Evolutionary conservation across 2,329 filamentous ascomycete genomes (phyloP), one percentile per base, ranked within the genome.

Genomic region (Alternaria alternata): DNA sequence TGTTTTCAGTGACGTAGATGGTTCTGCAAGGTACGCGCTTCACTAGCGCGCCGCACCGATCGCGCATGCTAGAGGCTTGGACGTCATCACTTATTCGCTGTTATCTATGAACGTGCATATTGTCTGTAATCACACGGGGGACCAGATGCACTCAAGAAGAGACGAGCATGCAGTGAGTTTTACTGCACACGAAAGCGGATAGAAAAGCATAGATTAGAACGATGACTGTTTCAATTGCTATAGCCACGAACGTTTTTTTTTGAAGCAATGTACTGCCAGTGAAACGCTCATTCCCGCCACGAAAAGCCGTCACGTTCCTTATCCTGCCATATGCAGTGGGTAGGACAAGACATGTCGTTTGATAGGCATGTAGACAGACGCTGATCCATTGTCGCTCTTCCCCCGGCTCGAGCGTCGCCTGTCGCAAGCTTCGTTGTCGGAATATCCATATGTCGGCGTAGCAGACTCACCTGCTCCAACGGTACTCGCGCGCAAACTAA

Each of bases 1-100:
- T 42, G 39, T 57, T 41, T 49, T 51, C 44, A 26, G 47, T 60
- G 57, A 60, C 57, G 57, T 60, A 57, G 46, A 46, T 36, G 47
- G n/a, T 51, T 30, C 52, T 32, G 30, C 38, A 30, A 51, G 39
- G 32, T 26, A 51, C 41, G 41, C 57, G 53, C 57, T 60, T 41
- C 39, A 34, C 44, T 55, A 42, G 54, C 52, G 41, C 39, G 57
- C 57, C n/a, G 43, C 42, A 46, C 34, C 28, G 34, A 41, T 39
- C 14, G 42, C 34, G 18, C 41, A 12, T 34, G 47, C 53, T 38
- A 34, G 55, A 46, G 30, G 22, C 39, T 51, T 55, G 53, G 43
- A 51, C 34, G 26, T 59, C 51, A 52, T 55, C 57, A 46, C 44
- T 44, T 20, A 14, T 38, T 18, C 38, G 8, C 30, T 42, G 18